A percentile compares a stretch with the other conserved stretches of the same genome.
Evolutionary conservation across 2,329 filamentous ascomycete genomes (phyloP).

Genomic region (Ophiobolus disseminans): DNA sequence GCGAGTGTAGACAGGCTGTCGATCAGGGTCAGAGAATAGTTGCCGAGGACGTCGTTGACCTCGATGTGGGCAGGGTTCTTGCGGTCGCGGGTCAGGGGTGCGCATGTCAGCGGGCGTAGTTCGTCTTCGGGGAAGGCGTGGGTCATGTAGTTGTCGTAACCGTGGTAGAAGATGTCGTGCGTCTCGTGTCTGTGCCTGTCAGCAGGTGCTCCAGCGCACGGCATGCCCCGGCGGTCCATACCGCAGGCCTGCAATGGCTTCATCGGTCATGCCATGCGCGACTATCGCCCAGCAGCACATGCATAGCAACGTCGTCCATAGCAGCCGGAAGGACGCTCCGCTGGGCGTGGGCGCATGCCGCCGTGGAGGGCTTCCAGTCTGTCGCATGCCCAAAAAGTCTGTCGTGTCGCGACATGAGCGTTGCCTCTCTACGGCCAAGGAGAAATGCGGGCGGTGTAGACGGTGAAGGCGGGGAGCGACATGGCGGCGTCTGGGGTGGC

Average conservation of each 20-base stretch:
- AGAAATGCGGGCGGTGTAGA: conserved; percentile 1
- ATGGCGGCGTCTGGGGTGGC: conserved; percentile 4
- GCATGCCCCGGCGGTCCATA: conserved; percentile 14
- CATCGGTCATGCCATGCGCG: conserved; percentile 55
- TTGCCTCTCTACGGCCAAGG: conserved; percentile 5
- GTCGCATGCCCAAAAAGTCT: conserved; percentile 47
- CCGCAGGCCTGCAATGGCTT: conserved; percentile 49
- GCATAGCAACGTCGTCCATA: conserved; percentile 44
- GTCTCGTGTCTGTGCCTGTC: conserved; percentile 52
- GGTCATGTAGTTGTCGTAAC: conserved; percentile 92
- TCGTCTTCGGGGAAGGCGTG: conserved; percentile 97
- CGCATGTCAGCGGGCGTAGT: conserved; percentile 85
- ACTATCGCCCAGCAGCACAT: conserved; percentile 41
- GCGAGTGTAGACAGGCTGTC: conserved; percentile 94
- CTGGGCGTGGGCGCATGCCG: conserved; percentile 32
- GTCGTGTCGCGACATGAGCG: conserved; percentile 44
- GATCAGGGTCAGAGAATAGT: conserved; percentile 94
- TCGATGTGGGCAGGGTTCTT: conserved; percentile 81
- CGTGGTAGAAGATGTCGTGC: conserved; percentile 89
- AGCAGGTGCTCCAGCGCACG: conserved; percentile 11
- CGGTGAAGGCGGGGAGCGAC: conserved; percentile 8
- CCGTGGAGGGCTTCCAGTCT: conserved; percentile 39
- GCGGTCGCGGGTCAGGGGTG: conserved; percentile 82
- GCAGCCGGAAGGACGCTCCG: conserved; percentile 26
- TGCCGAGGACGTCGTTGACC: conserved; percentile 93